Conservation (phyloP, 2,329 filamentous ascomycete species). For the Colletotrichum abscissum region DNA sequence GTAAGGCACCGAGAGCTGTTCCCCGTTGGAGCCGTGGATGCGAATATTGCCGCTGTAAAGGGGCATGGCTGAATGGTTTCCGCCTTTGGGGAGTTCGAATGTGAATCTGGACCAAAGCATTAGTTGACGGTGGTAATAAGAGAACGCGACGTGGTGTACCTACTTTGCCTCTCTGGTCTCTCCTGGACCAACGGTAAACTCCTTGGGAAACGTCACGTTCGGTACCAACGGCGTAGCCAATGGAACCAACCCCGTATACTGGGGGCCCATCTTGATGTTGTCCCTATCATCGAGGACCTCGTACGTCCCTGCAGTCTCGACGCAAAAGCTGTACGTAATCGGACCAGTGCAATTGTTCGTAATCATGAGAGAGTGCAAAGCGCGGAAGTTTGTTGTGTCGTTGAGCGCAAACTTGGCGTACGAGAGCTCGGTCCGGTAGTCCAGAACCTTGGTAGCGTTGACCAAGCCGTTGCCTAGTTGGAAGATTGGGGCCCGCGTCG, state of each 20-base stretch:
- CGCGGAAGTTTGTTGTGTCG: slow-evolving; percentile 57
- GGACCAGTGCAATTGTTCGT: slow-evolving; percentile 53
- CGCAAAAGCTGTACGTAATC: slow-evolving; percentile 52
- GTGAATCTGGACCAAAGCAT: slow-evolving; percentile 34
- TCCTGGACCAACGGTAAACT: slow-evolving; percentile 42
- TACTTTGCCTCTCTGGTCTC: slow-evolving; percentile 37
- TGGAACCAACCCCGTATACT: background rate
- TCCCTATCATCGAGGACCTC: slow-evolving; percentile 14
- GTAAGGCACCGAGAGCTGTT: slow-evolving; percentile 55
- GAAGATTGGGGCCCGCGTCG: slow-evolving; percentile 44
- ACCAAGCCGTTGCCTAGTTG: slow-evolving; percentile 61
- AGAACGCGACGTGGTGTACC: background rate
- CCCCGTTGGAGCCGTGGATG: slow-evolving; percentile 52
- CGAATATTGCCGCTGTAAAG: slow-evolving; percentile 58
- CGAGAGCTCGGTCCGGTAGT: slow-evolving; percentile 50
- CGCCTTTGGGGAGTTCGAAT: slow-evolving; percentile 41
- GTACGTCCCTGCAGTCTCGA: slow-evolving; percentile 46
- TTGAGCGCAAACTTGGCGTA: slow-evolving; percentile 60
- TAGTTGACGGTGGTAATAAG: background rate
- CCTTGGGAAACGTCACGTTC: slow-evolving; percentile 16
- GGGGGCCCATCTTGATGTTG: slow-evolving; percentile 19
- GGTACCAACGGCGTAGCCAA: background rate
- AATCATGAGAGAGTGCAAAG: slow-evolving; percentile 49
- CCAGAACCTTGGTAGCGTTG: slow-evolving; percentile 57
- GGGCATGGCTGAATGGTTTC: slow-evolving; percentile 47